Conservation (phyloP, 768 basidiomycete genomes). For the Filobasidium wieringae region DNA sequence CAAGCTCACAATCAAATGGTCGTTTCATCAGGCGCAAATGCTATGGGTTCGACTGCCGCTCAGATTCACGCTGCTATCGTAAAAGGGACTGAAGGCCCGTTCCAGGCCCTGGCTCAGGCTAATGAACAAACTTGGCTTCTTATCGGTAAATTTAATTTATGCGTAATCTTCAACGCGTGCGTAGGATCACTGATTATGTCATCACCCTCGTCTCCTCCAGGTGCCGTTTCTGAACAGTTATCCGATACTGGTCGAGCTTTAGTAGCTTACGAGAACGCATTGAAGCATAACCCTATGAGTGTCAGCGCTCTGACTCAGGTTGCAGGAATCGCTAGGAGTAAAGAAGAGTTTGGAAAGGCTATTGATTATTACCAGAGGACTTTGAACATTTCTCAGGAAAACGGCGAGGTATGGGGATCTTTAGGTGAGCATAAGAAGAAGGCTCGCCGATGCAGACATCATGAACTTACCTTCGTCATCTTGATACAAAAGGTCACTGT, state of each 20-base stretch:
- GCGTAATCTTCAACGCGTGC: neutral
- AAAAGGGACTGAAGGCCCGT: constrained; percentile 18
- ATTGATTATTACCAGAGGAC: constrained; percentile 95
- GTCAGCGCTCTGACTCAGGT: constrained; percentile 83
- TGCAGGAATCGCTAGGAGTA: constrained; percentile 90
- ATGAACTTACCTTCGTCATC: neutral
- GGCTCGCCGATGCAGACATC: too few relatives aligned
- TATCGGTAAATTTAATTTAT: constrained; percentile 53
- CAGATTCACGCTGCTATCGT: constrained; percentile 12
- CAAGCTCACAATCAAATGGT: neutral
- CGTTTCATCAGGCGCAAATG: neutral
- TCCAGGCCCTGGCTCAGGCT: constrained; percentile 58
- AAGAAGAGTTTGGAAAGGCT: constrained; percentile 85
- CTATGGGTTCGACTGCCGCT: neutral
- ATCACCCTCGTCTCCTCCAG: constrained; percentile 42
- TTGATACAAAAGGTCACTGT: constrained; percentile 49
- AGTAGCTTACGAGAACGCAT: constrained; percentile 83
- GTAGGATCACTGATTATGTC: neutral
- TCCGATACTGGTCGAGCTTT: constrained; percentile 84
- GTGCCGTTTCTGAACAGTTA: constrained; percentile 90
- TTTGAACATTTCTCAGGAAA: constrained; percentile 78
- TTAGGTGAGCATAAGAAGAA: constrained; percentile 47
- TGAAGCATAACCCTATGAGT: constrained; percentile 88
- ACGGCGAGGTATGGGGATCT: constrained; percentile 97
- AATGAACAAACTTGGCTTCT: constrained; percentile 94